Base-by-base conservation (phyloP, 2,329 filamentous ascomycete genomes). In the Fusarium chlamydosporum region DNA sequence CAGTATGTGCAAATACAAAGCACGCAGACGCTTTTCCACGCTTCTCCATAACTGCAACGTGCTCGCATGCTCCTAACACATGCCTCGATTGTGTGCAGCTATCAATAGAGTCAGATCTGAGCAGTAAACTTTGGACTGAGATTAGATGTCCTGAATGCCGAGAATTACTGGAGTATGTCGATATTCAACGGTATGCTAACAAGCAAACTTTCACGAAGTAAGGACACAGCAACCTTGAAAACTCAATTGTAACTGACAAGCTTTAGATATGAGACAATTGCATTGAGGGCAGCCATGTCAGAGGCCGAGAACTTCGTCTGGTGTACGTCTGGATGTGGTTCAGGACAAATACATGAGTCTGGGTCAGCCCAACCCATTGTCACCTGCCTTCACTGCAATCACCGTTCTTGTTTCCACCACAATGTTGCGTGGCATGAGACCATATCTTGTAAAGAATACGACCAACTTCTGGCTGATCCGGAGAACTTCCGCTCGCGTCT, bases 101-200 rank as follows among this genome's bases (percentile, higher is more conserved):
- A 8, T 80, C 76, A 3, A 80, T 82, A 37, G 69, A 69, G 26
- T 73, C 75, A 3, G 78, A 80, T 46, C 47, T 82, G 15, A 70
- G 71, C 31, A 75, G 47, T 63, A 78, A 76, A 23, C 58, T 78
- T 3, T 83, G 82, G 80, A 80, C 82, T 34, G 78, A 83, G 11
- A 80, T 88, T 40, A 77, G 76, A 43, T 89, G 87, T 52, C 85
- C 86, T 0, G 82, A 86, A 50, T 89, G 87, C 65, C 69, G 78
- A 4, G 76, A 76, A 27, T 66, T 71, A 0, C 75, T 89, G 3
- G 70, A 77, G 10, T 82, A 83, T 63, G 73, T 76, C 16, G 82
- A 84, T 18, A 78, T 89, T 4, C 78, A 81, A 60, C 75, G 76
- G 0, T 82, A 81, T 54, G 84, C 85, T 3, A 79, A 82, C 16